phyloP scores from a whole-genome alignment of 768 basidiomycete genomes.

The Tylopilus cervinicoccineus region DNA sequence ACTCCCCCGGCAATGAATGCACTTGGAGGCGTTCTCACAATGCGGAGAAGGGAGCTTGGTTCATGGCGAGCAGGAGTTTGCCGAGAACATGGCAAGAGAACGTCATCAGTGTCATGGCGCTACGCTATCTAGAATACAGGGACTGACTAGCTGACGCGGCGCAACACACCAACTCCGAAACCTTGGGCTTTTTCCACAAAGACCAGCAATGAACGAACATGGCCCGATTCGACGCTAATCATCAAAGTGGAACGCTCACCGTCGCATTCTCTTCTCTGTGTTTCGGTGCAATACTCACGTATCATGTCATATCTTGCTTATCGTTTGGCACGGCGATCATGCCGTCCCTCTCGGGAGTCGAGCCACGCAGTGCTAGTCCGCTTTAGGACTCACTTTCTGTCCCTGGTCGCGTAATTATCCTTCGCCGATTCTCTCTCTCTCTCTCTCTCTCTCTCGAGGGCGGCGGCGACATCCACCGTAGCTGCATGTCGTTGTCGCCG shows the following conservation, averaged over 20 bases:
- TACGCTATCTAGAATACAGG: too few species aligned
- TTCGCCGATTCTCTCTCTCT: not conserved
- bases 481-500: too few species aligned
- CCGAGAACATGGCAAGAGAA: not conserved
- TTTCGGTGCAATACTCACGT: too few species aligned
- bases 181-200: not conserved
- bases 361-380: not conserved
- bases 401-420: not conserved
- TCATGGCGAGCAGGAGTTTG: not conserved
- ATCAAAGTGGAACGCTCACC: not conserved
- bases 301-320: not conserved
- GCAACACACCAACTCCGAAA: not conserved
- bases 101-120: not conserved
- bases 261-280: too few species aligned
- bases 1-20: not conserved
- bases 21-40: not conserved
- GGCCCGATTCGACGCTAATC: not conserved
- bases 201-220: not conserved
- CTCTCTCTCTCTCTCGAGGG: too few species aligned
- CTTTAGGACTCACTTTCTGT: not conserved
- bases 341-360: not conserved
- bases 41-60: not conserved
- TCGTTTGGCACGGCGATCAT: constrained; percentile 9
- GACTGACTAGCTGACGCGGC: not conserved
- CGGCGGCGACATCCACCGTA: not conserved